Evolutionary conservation across 176 grass and related monocot genomes (phyloP).

Genomic region (Avena insularis): DNA sequence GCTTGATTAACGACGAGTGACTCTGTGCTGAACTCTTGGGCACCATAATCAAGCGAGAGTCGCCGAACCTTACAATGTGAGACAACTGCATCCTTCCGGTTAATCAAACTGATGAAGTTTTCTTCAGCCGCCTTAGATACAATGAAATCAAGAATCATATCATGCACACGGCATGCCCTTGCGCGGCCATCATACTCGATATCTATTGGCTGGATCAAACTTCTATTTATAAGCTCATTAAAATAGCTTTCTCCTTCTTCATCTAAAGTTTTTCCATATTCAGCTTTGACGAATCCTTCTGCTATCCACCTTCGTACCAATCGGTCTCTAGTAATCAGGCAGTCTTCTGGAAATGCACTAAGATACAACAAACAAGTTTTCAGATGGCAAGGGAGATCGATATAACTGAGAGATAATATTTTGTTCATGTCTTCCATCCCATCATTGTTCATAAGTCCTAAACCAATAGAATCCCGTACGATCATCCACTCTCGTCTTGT

Average conservation of each 20-base stretch:
- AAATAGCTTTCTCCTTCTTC: neutral
- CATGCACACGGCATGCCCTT: neutral
- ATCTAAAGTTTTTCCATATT: neutral
- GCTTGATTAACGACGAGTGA: neutral
- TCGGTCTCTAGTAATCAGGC: neutral
- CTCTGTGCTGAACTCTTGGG: neutral
- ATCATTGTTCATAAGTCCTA: neutral
- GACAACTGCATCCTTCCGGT: neutral
- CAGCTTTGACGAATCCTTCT: neutral
- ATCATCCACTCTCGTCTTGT: neutral
- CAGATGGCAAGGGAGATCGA: too few species aligned
- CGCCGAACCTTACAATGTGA: neutral
- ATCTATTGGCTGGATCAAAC: too few species aligned
- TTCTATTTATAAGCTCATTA: too few species aligned
- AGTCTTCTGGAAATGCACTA: neutral
- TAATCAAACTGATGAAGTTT: neutral
- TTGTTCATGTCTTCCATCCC: neutral
- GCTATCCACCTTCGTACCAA: neutral
- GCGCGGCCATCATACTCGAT: neutral
- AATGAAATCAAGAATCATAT: too few species aligned
- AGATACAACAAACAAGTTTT: too few species aligned
- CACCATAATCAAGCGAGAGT: neutral
- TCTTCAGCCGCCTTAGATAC: neutral
- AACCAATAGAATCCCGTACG: neutral
- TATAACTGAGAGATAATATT: too few species aligned